These are phyloP conservation scores for Apiotrichum veenhuisii DNA, from an alignment of 1,284 basidiomycete genomes.

Conservation along the genomic window DNA sequence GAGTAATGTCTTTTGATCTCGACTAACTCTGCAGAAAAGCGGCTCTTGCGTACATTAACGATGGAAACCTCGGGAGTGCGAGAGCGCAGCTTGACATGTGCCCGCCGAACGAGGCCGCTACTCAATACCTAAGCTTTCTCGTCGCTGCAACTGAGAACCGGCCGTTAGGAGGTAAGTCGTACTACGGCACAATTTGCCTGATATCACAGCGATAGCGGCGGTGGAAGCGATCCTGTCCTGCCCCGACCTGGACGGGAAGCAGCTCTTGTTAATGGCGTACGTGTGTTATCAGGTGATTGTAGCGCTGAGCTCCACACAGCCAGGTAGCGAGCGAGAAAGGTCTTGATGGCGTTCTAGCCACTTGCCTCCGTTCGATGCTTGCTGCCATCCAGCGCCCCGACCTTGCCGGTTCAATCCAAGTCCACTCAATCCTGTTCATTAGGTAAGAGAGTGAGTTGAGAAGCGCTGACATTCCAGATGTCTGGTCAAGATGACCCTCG, in stretches of 20 bases:
- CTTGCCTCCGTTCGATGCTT: neutral
- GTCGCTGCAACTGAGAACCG: slow-evolving; percentile 9
- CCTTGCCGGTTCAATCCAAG: neutral
- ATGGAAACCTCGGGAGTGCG: neutral
- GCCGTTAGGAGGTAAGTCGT: neutral
- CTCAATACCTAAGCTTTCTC: slow-evolving; percentile 23
- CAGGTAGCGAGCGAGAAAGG: slow-evolving; percentile 10
- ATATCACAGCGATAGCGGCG: slow-evolving; percentile 3
- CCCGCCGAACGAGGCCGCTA: slow-evolving; percentile 14
- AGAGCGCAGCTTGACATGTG: slow-evolving; percentile 8
- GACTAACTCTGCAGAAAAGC: slow-evolving; percentile 11
- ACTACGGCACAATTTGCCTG: too few relatives aligned
- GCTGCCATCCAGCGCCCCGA: neutral
- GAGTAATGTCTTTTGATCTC: neutral
- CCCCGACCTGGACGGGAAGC: slow-evolving; percentile 18
- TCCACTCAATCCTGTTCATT: slow-evolving; percentile 5
- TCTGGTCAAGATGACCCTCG: slow-evolving; percentile 6
- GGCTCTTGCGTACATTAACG: slow-evolving; percentile 6
- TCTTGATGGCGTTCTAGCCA: neutral
- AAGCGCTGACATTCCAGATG: neutral
- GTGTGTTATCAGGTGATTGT: too few relatives aligned
- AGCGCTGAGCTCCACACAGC: neutral
- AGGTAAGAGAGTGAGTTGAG: neutral
- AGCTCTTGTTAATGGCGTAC: slow-evolving; percentile 21
- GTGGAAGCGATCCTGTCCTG: slow-evolving; percentile 17